Evolutionary conservation across 2,329 filamentous ascomycete species (phyloP).

Genomic region (Claviceps capensis): DNA sequence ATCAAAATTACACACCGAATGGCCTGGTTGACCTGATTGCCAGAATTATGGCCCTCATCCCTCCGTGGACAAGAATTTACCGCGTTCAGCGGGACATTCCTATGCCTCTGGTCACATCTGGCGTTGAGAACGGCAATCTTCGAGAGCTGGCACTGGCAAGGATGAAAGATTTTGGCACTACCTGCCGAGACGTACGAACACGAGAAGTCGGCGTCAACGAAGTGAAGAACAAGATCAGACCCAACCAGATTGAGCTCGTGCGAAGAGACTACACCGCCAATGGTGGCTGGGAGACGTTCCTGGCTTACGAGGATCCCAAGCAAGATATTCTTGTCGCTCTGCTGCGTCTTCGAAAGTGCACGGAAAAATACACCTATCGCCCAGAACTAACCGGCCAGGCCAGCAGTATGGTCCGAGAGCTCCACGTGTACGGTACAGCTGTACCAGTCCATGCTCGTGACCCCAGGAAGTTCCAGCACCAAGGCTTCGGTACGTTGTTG

Average conservation of each 20-base stretch:
- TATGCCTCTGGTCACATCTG: slow-evolving; percentile 98
- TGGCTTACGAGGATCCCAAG: slow-evolving; percentile 96
- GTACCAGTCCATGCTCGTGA: slow-evolving; percentile 96
- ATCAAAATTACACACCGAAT: slow-evolving; percentile 98
- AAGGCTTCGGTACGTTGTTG: slow-evolving; percentile 85
- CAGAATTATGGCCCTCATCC: slow-evolving; percentile 85
- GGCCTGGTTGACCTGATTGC: slow-evolving; percentile 91
- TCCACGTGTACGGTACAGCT: slow-evolving; percentile 93
- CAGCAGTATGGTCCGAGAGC: slow-evolving; percentile 81
- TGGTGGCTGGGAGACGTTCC: slow-evolving; percentile 95
- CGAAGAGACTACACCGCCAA: slow-evolving; percentile 90
- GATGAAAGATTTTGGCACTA: slow-evolving; percentile 98
- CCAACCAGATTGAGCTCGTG: slow-evolving; percentile 90
- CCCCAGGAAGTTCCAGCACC: slow-evolving; percentile 94
- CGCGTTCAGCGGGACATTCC: slow-evolving; percentile 96
- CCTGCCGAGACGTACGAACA: slow-evolving; percentile 89
- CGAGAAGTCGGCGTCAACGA: slow-evolving; percentile 97
- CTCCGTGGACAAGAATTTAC: slow-evolving; percentile 97
- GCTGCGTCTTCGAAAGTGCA: slow-evolving; percentile 80
- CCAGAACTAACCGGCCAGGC: slow-evolving; percentile 75
- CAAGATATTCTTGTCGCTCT: slow-evolving; percentile 94
- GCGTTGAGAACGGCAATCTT: slow-evolving; percentile 94
- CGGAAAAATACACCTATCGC: slow-evolving; percentile 80
- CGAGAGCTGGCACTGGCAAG: slow-evolving; percentile 86
- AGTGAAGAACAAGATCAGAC: slow-evolving; percentile 96